Percentiles rank a stretch among this genome's conserved stretches.
phyloP scores from a whole-genome alignment of 495 filamentous ascomycete genomes.

The Penicillium longicatenatum region DNA sequence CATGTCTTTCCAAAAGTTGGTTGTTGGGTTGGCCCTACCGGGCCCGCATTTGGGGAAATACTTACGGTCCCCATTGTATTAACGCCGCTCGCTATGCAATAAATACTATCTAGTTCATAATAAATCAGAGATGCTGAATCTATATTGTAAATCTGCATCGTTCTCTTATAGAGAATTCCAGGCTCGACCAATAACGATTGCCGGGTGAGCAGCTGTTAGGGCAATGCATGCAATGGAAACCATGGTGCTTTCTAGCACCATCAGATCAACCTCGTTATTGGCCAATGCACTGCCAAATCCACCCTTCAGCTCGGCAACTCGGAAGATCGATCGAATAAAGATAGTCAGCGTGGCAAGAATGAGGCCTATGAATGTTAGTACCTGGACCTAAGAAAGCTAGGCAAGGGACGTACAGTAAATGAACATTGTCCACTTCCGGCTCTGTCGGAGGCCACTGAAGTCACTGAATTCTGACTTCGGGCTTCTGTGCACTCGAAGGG shows the following conservation, averaged over 20 bases:
- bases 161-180: slow-evolving; percentile 3
- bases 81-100: no score
- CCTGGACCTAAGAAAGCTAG: slow-evolving; percentile 30
- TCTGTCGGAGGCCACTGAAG: slow-evolving; percentile 4
- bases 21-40: no score
- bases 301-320: slow-evolving; percentile 61
- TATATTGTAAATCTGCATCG: no score
- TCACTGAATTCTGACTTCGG: slow-evolving; percentile 10
- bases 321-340: slow-evolving; percentile 62
- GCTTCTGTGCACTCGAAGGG: slow-evolving; percentile 33
- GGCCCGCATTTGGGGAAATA: no score
- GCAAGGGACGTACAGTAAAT: slow-evolving; percentile 7
- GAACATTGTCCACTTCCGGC: slow-evolving; percentile 17
- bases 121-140: no score
- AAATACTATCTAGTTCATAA: no score
- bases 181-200: background rate
- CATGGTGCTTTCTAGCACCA: slow-evolving; percentile 71
- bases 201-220: slow-evolving; percentile 34
- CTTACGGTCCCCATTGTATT: no score
- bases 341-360: slow-evolving; percentile 56
- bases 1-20: no score
- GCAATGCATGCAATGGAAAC: slow-evolving; percentile 56
- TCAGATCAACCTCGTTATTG: slow-evolving; percentile 61
- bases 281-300: slow-evolving; percentile 61
- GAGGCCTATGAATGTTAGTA: background rate